phyloP scores from a whole-genome alignment of 75 land plant species.

The Gnetum montanum region DNA sequence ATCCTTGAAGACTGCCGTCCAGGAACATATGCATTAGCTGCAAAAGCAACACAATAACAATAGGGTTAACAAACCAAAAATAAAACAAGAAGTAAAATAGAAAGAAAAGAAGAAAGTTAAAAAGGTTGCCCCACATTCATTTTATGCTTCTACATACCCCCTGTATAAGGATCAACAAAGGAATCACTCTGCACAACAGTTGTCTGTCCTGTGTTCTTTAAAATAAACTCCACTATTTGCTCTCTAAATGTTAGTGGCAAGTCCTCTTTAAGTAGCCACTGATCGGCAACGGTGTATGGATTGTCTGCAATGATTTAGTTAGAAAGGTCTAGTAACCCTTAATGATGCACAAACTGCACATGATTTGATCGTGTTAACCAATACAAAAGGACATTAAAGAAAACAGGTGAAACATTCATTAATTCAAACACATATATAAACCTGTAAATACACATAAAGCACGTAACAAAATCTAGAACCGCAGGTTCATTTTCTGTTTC shows the following conservation, averaged over 20 bases:
- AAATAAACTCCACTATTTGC: conserved; percentile 90
- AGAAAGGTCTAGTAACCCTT: background rate
- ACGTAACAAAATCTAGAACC: too few species aligned
- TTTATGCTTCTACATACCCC: conserved; percentile 39
- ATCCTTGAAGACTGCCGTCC: conserved; percentile 30
- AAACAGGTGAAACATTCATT: too few species aligned
- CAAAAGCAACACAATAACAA: too few species aligned
- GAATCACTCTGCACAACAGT: conserved; percentile 32
- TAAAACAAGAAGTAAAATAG: background rate
- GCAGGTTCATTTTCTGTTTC: too few species aligned
- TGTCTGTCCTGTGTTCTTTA: conserved; percentile 77
- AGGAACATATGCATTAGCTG: conserved; percentile 94
- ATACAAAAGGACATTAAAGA: too few species aligned
- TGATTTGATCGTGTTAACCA: background rate
- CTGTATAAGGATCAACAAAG: conserved; percentile 92
- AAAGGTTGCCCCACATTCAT: too few species aligned
- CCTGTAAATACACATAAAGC: too few species aligned
- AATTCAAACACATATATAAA: background rate
- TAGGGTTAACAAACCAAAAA: too few species aligned
- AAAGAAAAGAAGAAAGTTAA: background rate
- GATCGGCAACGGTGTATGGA: conserved; percentile 78
- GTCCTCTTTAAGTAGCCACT: conserved; percentile 86
- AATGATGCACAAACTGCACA: background rate
- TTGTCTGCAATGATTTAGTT: conserved; percentile 84
- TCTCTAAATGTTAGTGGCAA: conserved; percentile 75